Evolutionary conservation across 495 filamentous ascomycete genomes (phyloP).

Genomic region (Podospora didyma): DNA sequence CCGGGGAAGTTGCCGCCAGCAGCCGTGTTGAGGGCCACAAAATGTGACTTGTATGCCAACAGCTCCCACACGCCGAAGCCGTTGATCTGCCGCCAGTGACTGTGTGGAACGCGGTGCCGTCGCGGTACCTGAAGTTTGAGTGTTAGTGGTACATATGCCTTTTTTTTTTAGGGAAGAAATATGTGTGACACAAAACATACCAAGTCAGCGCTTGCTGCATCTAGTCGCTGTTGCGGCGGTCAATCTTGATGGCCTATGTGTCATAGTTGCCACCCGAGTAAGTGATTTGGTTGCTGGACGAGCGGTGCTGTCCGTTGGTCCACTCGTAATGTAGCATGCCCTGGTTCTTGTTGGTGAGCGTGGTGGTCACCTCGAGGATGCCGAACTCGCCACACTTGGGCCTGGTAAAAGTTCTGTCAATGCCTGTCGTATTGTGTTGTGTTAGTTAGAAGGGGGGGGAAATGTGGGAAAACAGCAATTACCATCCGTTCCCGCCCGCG

Average conservation of each 20-base stretch:
- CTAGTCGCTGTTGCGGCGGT: not conserved
- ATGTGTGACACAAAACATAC: too few species aligned
- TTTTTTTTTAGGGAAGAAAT: too few species aligned
- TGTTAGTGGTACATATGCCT: too few species aligned
- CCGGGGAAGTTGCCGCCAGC: not conserved
- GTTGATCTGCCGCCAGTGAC: not conserved
- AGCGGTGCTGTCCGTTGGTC: not conserved
- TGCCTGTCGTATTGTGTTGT: too few species aligned
- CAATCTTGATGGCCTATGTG: not conserved
- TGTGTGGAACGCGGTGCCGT: not conserved
- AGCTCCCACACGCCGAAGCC: not conserved
- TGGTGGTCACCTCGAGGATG: not conserved
- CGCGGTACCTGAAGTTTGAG: too few species aligned
- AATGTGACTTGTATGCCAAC: not conserved
- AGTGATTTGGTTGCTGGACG: not conserved
- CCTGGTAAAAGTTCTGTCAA: too few species aligned
- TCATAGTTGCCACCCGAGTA: not conserved
- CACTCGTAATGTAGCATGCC: not conserved
- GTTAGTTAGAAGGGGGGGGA: too few species aligned
- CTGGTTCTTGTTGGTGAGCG: not conserved
- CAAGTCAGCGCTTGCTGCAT: not conserved
- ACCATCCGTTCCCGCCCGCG: not conserved
- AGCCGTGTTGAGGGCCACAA: not conserved
- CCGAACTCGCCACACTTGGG: constrained; percentile 1
- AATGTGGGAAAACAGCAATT: too few species aligned